phyloP scores from a whole-genome alignment of 2,329 filamentous ascomycete genomes.

The Fragosphaeria purpurea region DNA sequence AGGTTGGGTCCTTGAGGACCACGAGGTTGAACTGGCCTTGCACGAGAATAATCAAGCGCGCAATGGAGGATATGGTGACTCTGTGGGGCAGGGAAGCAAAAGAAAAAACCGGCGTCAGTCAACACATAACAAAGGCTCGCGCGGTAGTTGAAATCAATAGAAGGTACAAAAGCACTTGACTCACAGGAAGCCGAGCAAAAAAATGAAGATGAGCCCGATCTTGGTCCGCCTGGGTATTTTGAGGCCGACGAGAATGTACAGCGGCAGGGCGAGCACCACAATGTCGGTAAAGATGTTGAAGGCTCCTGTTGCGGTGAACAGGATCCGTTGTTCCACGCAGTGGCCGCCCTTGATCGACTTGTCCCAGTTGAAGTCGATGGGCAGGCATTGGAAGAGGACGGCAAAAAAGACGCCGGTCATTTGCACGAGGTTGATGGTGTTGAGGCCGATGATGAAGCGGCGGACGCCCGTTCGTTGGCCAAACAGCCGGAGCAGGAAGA shows the following conservation, averaged over 20 bases:
- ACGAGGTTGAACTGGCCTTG: constrained; percentile 16
- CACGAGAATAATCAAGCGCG: constrained; percentile 19
- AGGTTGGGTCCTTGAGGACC: constrained; percentile 14
- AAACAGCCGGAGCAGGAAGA: constrained; percentile 22
- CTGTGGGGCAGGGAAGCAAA: constrained; percentile 9
- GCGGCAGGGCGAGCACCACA: constrained; percentile 29
- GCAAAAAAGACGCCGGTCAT: constrained; percentile 22
- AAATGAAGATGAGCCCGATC: constrained; percentile 20
- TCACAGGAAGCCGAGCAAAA: constrained; percentile 21
- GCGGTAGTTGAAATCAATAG: not conserved
- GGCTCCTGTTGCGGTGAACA: constrained; percentile 24
- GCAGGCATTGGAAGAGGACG: constrained; percentile 28
- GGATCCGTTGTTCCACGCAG: constrained; percentile 22
- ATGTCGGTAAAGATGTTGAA: constrained; percentile 35
- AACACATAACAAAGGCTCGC: too few relatives aligned
- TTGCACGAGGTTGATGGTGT: constrained; percentile 20
- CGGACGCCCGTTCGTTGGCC: constrained; percentile 20
- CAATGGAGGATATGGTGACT: constrained; percentile 24
- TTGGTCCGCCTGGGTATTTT: constrained; percentile 20
- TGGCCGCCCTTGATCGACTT: constrained; percentile 26
- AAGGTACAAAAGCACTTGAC: constrained; percentile 2
- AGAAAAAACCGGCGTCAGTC: not conserved
- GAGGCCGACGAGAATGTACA: constrained; percentile 21
- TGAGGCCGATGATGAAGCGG: constrained; percentile 20
- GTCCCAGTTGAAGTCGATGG: constrained; percentile 34